Evolutionary conservation across 352 stramenopile genomes (phyloP).

Genomic region (Phytophthora quininea): DNA sequence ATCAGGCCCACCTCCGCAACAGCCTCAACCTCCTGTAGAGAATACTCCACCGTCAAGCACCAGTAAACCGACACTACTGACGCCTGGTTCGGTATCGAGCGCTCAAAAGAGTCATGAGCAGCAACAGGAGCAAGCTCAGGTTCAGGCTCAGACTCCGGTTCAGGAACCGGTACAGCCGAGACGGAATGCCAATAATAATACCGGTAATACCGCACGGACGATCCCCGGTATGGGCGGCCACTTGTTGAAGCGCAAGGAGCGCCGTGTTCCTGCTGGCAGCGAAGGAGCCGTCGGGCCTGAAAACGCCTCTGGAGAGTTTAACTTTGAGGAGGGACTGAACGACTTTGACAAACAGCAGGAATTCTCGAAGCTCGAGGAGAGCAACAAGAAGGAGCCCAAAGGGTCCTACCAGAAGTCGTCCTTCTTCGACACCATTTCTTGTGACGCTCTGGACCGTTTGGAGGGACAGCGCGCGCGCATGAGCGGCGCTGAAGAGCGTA

Average conservation of each 20-base stretch:
- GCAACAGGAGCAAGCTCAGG: slow-evolving; percentile 11
- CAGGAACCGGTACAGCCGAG: slow-evolving; percentile 15
- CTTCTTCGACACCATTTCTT: slow-evolving; percentile 92
- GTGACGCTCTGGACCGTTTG: slow-evolving; percentile 82
- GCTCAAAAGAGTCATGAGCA: slow-evolving; percentile 13
- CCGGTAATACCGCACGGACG: slow-evolving; percentile 41
- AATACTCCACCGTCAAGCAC: slow-evolving; percentile 41
- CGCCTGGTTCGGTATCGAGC: not conserved
- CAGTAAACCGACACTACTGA: slow-evolving; percentile 10
- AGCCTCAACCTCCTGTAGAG: slow-evolving; percentile 9
- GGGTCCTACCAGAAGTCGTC: slow-evolving; percentile 89
- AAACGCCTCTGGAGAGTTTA: slow-evolving; percentile 61
- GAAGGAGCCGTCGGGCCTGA: slow-evolving; percentile 19
- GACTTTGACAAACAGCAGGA: slow-evolving; percentile 86
- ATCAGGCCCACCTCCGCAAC: slow-evolving; percentile 23
- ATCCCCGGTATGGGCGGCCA: slow-evolving; percentile 86
- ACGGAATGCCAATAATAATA: no score
- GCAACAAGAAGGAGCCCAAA: slow-evolving; percentile 42
- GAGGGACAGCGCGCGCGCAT: slow-evolving; percentile 75
- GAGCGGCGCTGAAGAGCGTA: slow-evolving; percentile 77
- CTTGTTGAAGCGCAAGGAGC: slow-evolving; percentile 81
- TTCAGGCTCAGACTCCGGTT: slow-evolving; percentile 14
- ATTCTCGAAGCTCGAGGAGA: slow-evolving; percentile 70
- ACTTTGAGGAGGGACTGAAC: slow-evolving; percentile 67
- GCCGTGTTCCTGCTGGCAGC: slow-evolving; percentile 49